phyloP scores from a whole-genome alignment of 1,284 basidiomycete genomes.

The Trametes hirsuta region DNA sequence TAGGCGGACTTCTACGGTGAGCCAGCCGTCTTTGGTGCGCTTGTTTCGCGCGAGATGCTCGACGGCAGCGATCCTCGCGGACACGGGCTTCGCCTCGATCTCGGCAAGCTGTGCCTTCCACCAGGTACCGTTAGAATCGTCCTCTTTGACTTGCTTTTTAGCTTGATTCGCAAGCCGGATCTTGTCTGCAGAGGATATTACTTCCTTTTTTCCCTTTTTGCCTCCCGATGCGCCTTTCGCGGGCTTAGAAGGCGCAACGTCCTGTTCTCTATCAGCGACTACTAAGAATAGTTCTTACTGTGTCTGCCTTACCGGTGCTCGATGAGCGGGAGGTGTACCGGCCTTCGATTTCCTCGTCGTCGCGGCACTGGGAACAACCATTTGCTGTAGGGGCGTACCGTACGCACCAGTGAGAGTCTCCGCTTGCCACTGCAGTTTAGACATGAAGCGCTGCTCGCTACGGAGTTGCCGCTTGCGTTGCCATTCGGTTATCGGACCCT shows the following conservation, averaged over 20 bases:
- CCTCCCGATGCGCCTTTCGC: conserved; percentile 1
- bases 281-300: too few relatives aligned
- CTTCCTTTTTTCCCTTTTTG: conserved; percentile 37
- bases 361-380: conserved; percentile 50
- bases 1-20: conserved; percentile 54
- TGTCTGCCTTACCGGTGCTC: not conserved
- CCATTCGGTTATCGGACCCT: conserved; percentile 37
- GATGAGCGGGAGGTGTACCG: not conserved
- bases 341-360: conserved; percentile 11
- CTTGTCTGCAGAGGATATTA: conserved; percentile 42
- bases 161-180: conserved; percentile 48
- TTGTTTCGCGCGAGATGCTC: conserved; percentile 47
- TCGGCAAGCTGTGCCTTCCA: conserved; percentile 50
- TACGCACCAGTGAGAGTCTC: conserved; percentile 64
- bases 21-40: conserved; percentile 42
- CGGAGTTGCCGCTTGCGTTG: conserved; percentile 43
- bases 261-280: not conserved
- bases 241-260: conserved; percentile 22
- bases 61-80: conserved; percentile 38
- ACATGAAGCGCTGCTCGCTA: conserved; percentile 59
- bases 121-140: conserved; percentile 45
- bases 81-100: conserved; percentile 35
- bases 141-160: conserved; percentile 46
- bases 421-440: conserved; percentile 57
- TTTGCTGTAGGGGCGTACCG: conserved; percentile 53